phyloP scores from a whole-genome alignment of 1,284 basidiomycete genomes.

The Apiotrichum siamense region DNA sequence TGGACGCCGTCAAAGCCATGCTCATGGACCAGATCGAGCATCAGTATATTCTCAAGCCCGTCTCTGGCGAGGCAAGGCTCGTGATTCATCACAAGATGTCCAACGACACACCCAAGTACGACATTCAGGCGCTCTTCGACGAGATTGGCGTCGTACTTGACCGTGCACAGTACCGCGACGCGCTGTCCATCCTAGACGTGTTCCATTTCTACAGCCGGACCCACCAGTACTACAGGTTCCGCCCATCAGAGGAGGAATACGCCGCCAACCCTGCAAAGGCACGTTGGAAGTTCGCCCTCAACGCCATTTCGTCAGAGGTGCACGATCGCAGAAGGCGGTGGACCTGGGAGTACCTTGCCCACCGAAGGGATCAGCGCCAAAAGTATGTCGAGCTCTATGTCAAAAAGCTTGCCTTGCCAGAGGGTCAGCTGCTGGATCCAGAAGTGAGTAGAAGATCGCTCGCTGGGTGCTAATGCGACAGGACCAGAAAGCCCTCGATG shows the following conservation, averaged over 20 bases:
- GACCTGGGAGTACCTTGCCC: slow-evolving; percentile 87
- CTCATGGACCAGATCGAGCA: slow-evolving; percentile 62
- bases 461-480: slow-evolving; percentile 49
- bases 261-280: slow-evolving; percentile 63
- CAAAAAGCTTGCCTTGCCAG: slow-evolving; percentile 56
- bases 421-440: slow-evolving; percentile 22
- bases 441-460: neutral
- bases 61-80: slow-evolving; percentile 87
- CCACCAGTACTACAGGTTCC: slow-evolving; percentile 78
- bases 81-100: slow-evolving; percentile 75
- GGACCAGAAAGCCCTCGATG: slow-evolving; percentile 60
- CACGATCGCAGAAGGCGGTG: slow-evolving; percentile 78
- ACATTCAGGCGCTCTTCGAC: slow-evolving; percentile 84
- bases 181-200: slow-evolving; percentile 89
- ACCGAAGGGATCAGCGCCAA: slow-evolving; percentile 78
- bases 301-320: slow-evolving; percentile 77
- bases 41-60: slow-evolving; percentile 93
- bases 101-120: slow-evolving; percentile 71
- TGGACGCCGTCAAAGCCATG: slow-evolving; percentile 71
- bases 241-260: slow-evolving; percentile 61
- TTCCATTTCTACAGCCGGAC: slow-evolving; percentile 94
- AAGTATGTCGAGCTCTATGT: slow-evolving; percentile 75
- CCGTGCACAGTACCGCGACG: slow-evolving; percentile 91
- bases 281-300: slow-evolving; percentile 72
- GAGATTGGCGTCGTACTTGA: slow-evolving; percentile 92